A percentile compares a stretch with the other conserved stretches of the same genome.
Evolutionary conservation across 176 grass and related monocot genomes (phyloP).

Genomic region (Oryza longistaminata): DNA sequence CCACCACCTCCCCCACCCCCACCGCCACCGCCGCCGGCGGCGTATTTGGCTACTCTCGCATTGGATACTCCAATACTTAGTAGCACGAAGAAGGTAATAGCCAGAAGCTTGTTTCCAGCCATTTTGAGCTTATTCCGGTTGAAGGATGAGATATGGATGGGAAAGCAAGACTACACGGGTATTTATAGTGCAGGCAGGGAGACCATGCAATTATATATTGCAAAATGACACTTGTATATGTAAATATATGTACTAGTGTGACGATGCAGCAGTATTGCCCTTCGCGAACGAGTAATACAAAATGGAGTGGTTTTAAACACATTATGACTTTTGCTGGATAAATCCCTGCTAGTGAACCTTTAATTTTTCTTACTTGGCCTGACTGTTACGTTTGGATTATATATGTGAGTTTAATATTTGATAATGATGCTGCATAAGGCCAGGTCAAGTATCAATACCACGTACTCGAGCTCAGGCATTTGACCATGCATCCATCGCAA

Average conservation of each 20-base stretch:
- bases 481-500: neutral
- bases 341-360: neutral
- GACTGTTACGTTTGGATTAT: neutral
- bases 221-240: neutral
- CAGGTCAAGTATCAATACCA: neutral
- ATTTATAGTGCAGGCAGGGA: neutral
- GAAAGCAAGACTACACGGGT: neutral
- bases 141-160: neutral
- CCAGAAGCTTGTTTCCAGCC: neutral
- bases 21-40: neutral
- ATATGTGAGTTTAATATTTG: neutral
- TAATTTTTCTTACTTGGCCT: neutral
- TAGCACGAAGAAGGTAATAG: neutral
- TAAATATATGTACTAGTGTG: too few relatives aligned
- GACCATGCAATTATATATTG: neutral
- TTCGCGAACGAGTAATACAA: neutral
- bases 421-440: neutral
- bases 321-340: neutral
- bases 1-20: too few relatives aligned
- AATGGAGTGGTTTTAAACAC: neutral
- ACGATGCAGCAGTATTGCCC: neutral
- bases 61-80: neutral
- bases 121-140: neutral
- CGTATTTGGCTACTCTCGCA: neutral
- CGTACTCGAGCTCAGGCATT: neutral